These are phyloP conservation scores for Leccinellum albellum DNA, from an alignment of 768 basidiomycete species.

Conservation along the genomic window DNA sequence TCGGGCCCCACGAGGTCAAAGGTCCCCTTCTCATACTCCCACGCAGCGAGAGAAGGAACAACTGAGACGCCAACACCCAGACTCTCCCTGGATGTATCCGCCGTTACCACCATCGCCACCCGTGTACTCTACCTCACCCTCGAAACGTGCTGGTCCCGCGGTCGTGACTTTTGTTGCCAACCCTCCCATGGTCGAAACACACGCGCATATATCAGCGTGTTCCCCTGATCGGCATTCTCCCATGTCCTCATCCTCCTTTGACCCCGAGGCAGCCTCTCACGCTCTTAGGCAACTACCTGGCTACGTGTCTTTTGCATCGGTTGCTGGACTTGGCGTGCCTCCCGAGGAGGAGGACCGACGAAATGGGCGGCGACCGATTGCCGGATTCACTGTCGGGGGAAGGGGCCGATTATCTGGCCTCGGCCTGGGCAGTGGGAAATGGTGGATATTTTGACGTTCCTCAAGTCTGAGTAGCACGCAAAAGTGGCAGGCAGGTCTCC, in stretches of 20 bases:
- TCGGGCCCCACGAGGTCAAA: slow-evolving; percentile 12
- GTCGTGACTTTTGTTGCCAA: slow-evolving; percentile 23
- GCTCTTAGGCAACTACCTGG: slow-evolving; percentile 55
- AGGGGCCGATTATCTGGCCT: slow-evolving; percentile 20
- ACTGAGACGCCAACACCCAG: slow-evolving; percentile 8
- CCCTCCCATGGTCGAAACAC: slow-evolving; percentile 12
- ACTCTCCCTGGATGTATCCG: slow-evolving; percentile 29
- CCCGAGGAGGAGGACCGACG: slow-evolving; percentile 42
- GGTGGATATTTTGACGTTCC: slow-evolving; percentile 27
- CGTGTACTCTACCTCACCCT: slow-evolving; percentile 28
- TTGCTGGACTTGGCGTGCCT: slow-evolving; percentile 65
- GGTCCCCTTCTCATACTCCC: slow-evolving; percentile 23
- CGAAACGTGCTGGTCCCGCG: slow-evolving; percentile 19
- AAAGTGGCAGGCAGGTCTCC: slow-evolving; percentile 3
- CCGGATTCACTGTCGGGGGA: slow-evolving; percentile 15
- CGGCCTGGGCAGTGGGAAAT: slow-evolving; percentile 30
- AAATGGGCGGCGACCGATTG: slow-evolving; percentile 19
- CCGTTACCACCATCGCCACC: slow-evolving; percentile 31
- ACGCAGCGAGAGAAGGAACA: slow-evolving; percentile 12
- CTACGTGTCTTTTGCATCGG: slow-evolving; percentile 64
- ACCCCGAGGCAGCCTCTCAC: slow-evolving; percentile 58
- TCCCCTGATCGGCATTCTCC: slow-evolving; percentile 15
- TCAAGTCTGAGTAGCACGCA: not conserved
- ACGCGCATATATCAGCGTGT: slow-evolving; percentile 5
- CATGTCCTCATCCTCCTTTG: slow-evolving; percentile 43